phyloP scores from a whole-genome alignment of 2,329 filamentous ascomycete species.

The Didymellaceae sp. region DNA sequence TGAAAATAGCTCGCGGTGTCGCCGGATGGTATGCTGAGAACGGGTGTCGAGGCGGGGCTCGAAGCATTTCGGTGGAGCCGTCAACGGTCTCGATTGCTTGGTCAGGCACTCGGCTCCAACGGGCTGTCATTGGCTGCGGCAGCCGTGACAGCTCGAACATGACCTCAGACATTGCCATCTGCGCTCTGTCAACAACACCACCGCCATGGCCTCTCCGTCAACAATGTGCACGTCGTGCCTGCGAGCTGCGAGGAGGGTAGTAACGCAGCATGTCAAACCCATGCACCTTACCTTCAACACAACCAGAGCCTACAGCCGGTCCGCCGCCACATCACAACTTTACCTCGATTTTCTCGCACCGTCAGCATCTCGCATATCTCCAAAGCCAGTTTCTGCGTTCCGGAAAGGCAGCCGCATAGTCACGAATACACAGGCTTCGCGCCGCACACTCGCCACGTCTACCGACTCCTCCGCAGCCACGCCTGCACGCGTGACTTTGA shows the following conservation, averaged over 20 bases:
- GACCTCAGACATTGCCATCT: slow-evolving; percentile 20
- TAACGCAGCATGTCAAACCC: not conserved
- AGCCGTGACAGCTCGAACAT: slow-evolving; percentile 16
- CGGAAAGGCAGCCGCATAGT: not conserved
- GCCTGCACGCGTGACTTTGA: slow-evolving; percentile 56
- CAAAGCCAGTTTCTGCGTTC: not conserved
- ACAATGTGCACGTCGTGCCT: slow-evolving; percentile 43
- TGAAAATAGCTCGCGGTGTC: slow-evolving; percentile 16
- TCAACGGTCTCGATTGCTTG: slow-evolving; percentile 21
- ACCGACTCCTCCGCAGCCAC: slow-evolving; percentile 30
- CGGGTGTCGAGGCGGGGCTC: slow-evolving; percentile 4
- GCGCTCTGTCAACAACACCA: slow-evolving; percentile 4
- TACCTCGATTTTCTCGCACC: slow-evolving; percentile 45
- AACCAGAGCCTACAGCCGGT: slow-evolving; percentile 29
- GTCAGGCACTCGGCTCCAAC: slow-evolving; percentile 7
- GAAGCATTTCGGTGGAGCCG: slow-evolving; percentile 2
- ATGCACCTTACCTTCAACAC: slow-evolving; percentile 10
- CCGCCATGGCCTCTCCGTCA: slow-evolving; percentile 35
- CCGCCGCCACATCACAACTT: slow-evolving; percentile 31
- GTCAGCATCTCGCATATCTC: slow-evolving; percentile 8
- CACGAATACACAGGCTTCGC: not conserved
- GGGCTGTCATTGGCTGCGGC: slow-evolving; percentile 26
- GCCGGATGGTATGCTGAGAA: slow-evolving; percentile 10
- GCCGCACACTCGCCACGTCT: not conserved
- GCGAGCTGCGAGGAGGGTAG: slow-evolving; percentile 25